Base-by-base conservation (phyloP, 768 basidiomycete genomes). In the Porpolomopsis calyptriformis region DNA sequence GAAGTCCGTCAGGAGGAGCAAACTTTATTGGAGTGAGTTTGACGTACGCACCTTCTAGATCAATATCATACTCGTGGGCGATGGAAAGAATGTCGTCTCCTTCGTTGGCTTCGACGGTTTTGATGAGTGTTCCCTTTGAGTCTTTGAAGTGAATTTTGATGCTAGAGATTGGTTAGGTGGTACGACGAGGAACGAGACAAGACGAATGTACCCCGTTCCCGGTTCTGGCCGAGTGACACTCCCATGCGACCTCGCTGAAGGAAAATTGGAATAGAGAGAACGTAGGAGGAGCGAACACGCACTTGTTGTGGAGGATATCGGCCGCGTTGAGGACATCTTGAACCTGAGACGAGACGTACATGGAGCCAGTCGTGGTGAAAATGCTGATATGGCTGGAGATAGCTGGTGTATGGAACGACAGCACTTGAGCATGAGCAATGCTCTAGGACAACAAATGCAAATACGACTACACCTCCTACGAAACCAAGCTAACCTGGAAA, bases 21-120 rank as follows among this genome's bases (percentile, higher is more conserved):
- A n/a, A n/a, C n/a, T n/a, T n/a, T n/a, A 38, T 29, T 8, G 16
- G 33, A 31, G 23, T n/a, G 33, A 22, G n/a, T 14, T 26, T 31
- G 43, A 27, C 26, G 60, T 73, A 50, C 43, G 27, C 18, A 89
- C 93, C 93, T 72, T 98, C 94, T 16, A 97, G 71, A 60, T 98
- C 94, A 45, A 99, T 78, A 55, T 98, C 94, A 58, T 94, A 80
- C 61, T 96, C 93, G 57, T 96, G 92, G 4, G 93, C 92, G 45
- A 99, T 70, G 19, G 81, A 80, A 26, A 99, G 67, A 29, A 99
- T 66, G 58, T 96, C 90, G 58, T 99, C 94, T 9, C 93, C 96
- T 56, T 93, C 91, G 60, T 85, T 92, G 2, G 76, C 94, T 60
- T 97, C 87, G 7, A 96, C 78, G 0, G 85, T 93, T 64, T 84